Evolutionary conservation across 1,284 basidiomycete species (phyloP).

Genomic region (Acaromyces ingoldii): DNA sequence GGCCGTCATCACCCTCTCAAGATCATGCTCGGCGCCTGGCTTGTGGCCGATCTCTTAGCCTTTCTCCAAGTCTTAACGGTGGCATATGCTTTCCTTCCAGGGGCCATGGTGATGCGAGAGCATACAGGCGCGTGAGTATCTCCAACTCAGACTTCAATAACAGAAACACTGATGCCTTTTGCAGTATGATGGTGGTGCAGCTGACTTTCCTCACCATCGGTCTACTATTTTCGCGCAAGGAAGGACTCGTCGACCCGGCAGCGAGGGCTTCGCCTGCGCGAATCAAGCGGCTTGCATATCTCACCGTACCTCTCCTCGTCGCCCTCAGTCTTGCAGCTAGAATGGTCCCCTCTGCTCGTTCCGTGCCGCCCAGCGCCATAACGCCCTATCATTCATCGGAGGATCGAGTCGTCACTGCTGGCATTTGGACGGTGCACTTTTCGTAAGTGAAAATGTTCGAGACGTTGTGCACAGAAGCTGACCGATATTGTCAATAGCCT

Average conservation of each 20-base stretch:
- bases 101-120: constrained; percentile 72
- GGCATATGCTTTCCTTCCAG: constrained; percentile 89
- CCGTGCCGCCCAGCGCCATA: constrained; percentile 49
- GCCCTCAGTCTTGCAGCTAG: not conserved
- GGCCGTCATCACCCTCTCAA: constrained; percentile 37
- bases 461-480: constrained; percentile 32
- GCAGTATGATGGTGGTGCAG: constrained; percentile 43
- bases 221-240: not conserved
- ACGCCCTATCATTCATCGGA: constrained; percentile 64
- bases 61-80: constrained; percentile 64
- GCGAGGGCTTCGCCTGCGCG: no score
- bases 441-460: no score
- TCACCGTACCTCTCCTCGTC: not conserved
- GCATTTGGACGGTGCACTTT: constrained; percentile 91
- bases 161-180: not conserved
- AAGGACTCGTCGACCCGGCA: not conserved
- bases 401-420: constrained; percentile 73
- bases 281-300: not conserved
- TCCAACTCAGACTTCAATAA: not conserved
- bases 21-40: constrained; percentile 33
- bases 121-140: constrained; percentile 59
- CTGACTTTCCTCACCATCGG: constrained; percentile 15
- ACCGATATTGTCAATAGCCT: no score
- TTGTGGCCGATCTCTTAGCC: constrained; percentile 29
- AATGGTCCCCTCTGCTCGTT: not conserved